Evolutionary conservation across 2,329 filamentous ascomycete species (phyloP), one percentile per base, ranked within the genome.

Genomic region (Ceratocystis papillata): DNA sequence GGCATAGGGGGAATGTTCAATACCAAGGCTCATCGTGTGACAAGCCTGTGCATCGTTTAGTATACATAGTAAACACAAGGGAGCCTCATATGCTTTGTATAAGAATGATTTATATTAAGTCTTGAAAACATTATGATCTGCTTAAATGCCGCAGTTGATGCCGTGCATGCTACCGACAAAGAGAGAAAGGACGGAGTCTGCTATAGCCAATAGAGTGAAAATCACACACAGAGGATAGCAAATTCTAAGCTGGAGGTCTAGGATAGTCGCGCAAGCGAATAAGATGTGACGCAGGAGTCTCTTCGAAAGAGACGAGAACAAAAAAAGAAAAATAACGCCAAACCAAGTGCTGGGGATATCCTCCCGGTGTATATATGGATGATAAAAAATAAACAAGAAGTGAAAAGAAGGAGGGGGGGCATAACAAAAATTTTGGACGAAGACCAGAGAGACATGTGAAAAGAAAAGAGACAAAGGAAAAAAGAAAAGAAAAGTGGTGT

Each of bases 381-480:
- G 30, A 41, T 25, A 30, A 61, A 61, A 46, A 60, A 57, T 28
- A 64, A 64, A 50, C 44, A 64, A 50, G 62, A 55, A 63, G 33
- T 37, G 48, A 50, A 44, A 28, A 25, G 60, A 57, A 53, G n/a
- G 5, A 15, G 25, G n/a, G 25, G 7, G 22, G 22, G 10, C 37
- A 41, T 41, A 41, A 41, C 37, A 41, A 12, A 12, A 15, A 0
- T 41, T 37, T 41, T 5, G 37, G 37, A 41, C 20, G 53, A 41
- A 61, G 33, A 8, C 50, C 25, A 46, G 44, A 17, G 30, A 65
- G 59, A 6, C n/a, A 55, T 12, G 12, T 37, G 20, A 62, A 46
- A 50, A 33, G 15, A 33, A 61, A 61, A 30, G 5, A n/a, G 45
- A 53, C 7, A 45, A 22, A 48, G 33, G 17, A 41, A 44, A 46